Conservation (phyloP, 2,329 filamentous ascomycete genomes). For the Periconia digitata region DNA sequence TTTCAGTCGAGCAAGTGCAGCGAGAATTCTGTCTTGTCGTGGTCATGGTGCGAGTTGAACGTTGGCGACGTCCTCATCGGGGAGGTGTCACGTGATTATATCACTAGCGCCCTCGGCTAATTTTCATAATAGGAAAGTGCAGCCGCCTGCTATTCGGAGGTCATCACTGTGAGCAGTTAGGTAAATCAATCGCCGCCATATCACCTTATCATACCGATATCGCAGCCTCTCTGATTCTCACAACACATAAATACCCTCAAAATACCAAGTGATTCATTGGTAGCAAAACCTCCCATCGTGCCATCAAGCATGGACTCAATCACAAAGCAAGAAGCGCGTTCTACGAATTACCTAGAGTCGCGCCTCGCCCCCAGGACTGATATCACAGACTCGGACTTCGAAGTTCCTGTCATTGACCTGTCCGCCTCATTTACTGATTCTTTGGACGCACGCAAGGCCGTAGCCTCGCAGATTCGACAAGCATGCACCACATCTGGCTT, state of each 20-base stretch:
- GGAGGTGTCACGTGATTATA: background rate
- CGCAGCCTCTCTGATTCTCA: background rate
- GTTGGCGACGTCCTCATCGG: background rate
- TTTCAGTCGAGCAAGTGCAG: background rate
- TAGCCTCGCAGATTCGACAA: constrained; percentile 43
- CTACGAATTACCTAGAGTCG: constrained; percentile 39
- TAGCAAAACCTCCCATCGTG: background rate
- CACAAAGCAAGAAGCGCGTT: constrained; percentile 32
- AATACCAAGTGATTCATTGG: background rate
- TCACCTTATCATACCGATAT: background rate
- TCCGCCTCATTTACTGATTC: constrained; percentile 37
- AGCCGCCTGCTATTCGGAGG: background rate
- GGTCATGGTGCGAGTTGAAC: background rate
- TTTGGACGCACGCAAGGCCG: constrained; percentile 32
- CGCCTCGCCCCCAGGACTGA: constrained; percentile 26
- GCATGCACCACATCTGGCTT: constrained; percentile 46
- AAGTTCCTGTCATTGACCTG: constrained; percentile 44
- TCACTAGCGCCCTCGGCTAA: background rate
- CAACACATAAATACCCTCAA: background rate
- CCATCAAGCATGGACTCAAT: constrained; percentile 1
- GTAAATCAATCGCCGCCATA: background rate
- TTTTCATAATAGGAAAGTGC: background rate
- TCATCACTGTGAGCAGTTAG: background rate
- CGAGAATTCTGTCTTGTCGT: background rate
- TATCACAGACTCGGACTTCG: constrained; percentile 25